Conservation (phyloP, 495 filamentous ascomycete genomes). For the Lasiosphaeria ovina region DNA sequence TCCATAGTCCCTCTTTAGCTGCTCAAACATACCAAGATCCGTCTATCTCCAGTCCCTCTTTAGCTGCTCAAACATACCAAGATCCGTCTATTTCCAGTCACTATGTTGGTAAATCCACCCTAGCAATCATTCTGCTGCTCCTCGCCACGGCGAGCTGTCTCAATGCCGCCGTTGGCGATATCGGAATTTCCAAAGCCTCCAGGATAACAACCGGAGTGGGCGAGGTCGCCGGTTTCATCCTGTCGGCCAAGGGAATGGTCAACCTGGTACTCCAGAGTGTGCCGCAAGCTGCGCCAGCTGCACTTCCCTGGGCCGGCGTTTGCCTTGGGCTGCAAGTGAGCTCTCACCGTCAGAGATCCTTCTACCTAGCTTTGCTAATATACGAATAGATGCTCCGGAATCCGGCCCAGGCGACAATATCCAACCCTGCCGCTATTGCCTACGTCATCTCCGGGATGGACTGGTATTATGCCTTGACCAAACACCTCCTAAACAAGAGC, state of each 20-base stretch:
- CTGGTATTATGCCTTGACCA: slow-evolving; percentile 33
- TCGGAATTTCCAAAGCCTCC: too few relatives aligned
- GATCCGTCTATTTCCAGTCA: too few relatives aligned
- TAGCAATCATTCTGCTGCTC: too few relatives aligned
- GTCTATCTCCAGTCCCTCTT: too few relatives aligned
- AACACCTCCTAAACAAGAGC: slow-evolving; percentile 25
- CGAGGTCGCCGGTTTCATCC: slow-evolving; percentile 15
- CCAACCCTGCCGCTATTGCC: slow-evolving; percentile 31
- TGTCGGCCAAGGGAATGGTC: slow-evolving; percentile 23
- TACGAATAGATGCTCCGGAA: slow-evolving; percentile 20
- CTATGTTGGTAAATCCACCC: too few relatives aligned
- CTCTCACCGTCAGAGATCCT: too few relatives aligned
- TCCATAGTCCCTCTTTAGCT: too few relatives aligned
- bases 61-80: too few relatives aligned
- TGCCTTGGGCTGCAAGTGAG: slow-evolving; percentile 27
- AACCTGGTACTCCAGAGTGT: slow-evolving; percentile 15
- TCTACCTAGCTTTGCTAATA: slow-evolving; percentile 10
- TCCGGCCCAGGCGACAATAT: slow-evolving; percentile 26
- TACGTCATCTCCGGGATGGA: slow-evolving; percentile 35
- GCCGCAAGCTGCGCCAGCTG: slow-evolving; percentile 23
- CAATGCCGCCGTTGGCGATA: too few relatives aligned
- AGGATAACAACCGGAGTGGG: slow-evolving; percentile 21
- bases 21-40: too few relatives aligned
- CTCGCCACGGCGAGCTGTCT: too few relatives aligned
- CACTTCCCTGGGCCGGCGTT: slow-evolving; percentile 24